Evolutionary conservation across 2,329 filamentous ascomycete species (phyloP).

Genomic region (Pseudogymnoascus pannorum): DNA sequence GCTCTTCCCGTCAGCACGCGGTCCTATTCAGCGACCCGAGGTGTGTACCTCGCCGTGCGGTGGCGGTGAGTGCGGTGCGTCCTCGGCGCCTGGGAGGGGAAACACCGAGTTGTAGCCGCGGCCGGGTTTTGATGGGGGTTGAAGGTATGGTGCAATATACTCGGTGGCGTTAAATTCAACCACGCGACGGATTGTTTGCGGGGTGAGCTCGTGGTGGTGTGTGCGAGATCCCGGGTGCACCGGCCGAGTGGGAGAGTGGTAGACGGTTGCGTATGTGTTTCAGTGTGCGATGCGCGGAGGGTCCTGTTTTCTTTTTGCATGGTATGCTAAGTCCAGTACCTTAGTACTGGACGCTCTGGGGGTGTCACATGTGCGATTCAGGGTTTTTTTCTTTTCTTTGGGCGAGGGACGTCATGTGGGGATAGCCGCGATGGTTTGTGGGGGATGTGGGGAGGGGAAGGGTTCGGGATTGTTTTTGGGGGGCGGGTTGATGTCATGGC

Average conservation of each 20-base stretch:
- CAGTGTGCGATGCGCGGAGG: not conserved
- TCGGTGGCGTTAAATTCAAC: not conserved
- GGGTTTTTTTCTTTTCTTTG: too few species aligned
- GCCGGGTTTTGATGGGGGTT: not conserved
- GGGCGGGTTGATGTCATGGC: not conserved
- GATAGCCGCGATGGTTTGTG: not conserved
- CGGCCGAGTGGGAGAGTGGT: not conserved
- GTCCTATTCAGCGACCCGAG: not conserved
- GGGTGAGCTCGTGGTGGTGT: not conserved
- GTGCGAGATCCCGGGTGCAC: not conserved
- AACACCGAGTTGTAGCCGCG: not conserved
- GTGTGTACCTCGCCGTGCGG: not conserved
- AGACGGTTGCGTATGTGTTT: conserved; percentile 1
- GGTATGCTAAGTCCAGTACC: too few species aligned
- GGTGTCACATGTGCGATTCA: conserved; percentile 1
- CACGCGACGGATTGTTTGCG: not conserved
- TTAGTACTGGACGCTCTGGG: not conserved
- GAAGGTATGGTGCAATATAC: not conserved
- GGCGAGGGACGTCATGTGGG: not conserved
- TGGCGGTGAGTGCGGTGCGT: not conserved
- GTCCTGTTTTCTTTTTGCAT: not conserved
- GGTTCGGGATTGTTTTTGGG: not conserved
- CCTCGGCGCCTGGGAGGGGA: not conserved
- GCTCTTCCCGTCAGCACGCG: not conserved
- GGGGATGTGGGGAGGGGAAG: not conserved